A percentile compares a stretch with the other conserved stretches of the same genome.
Conservation (phyloP, 2,329 filamentous ascomycete species). For the Ceratocystis lukuohia region DNA sequence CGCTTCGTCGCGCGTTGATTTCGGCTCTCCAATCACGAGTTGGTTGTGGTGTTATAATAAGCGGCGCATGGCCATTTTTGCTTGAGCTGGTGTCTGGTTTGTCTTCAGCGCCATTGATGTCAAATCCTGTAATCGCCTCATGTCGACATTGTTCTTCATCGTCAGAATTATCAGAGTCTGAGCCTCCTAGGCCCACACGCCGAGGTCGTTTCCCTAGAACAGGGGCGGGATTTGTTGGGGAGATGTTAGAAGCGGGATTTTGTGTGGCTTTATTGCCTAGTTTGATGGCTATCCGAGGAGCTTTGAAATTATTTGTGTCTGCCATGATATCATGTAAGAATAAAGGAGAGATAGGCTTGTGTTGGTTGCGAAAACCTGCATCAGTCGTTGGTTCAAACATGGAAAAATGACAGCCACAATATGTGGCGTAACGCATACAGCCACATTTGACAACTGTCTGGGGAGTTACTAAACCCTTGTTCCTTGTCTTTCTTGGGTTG, state of each 20-base stretch:
- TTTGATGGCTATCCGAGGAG: constrained; percentile 20
- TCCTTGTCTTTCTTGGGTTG: background rate
- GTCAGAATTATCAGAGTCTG: constrained; percentile 19
- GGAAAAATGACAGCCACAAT: background rate
- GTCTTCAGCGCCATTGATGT: constrained; percentile 1
- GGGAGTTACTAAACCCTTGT: background rate
- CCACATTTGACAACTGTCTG: background rate
- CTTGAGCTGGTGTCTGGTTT: background rate
- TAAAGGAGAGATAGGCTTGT: background rate
- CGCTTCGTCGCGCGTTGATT: constrained; percentile 14
- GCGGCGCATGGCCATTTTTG: constrained; percentile 11
- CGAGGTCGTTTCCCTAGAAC: constrained; percentile 20
- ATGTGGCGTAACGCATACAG: background rate
- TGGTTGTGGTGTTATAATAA: constrained; percentile 18
- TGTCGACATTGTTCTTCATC: constrained; percentile 12
- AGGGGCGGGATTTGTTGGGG: constrained; percentile 11
- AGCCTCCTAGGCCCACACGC: constrained; percentile 15
- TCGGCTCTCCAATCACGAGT: constrained; percentile 18
- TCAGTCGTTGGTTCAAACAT: background rate
- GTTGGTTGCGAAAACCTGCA: background rate
- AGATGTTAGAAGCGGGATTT: constrained; percentile 6
- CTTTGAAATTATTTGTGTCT: constrained; percentile 9
- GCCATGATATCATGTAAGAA: constrained; percentile 11
- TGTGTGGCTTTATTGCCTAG: constrained; percentile 15
- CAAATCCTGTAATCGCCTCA: constrained; percentile 18